Conservation (phyloP, 2,329 filamentous ascomycete genomes). For the Aphanocladium album region DNA sequence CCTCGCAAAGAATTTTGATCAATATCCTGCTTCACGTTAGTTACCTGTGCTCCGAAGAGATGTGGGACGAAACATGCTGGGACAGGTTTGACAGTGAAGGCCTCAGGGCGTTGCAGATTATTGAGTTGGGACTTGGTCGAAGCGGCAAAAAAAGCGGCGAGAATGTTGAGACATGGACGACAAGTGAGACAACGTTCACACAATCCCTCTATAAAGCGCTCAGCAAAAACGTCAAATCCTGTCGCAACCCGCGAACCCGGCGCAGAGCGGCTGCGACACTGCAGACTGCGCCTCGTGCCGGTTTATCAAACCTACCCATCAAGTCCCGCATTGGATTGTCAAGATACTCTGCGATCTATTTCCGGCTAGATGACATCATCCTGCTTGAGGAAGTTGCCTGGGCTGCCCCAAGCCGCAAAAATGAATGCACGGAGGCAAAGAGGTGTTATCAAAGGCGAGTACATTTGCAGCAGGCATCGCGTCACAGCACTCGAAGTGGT, state of each 20-base stretch:
- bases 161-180: background rate
- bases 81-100: background rate
- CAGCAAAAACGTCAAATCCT: background rate
- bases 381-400: background rate
- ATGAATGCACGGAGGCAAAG: background rate
- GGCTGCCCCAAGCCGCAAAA: background rate
- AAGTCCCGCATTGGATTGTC: background rate
- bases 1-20: background rate
- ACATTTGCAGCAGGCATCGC: background rate
- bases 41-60: background rate
- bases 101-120: background rate
- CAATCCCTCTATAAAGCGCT: background rate
- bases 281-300: conserved; percentile 18
- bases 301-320: conserved; percentile 13
- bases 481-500: background rate
- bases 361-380: background rate
- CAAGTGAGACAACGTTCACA: background rate
- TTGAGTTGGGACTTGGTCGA: background rate
- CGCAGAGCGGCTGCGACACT: background rate
- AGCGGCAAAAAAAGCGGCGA: background rate
- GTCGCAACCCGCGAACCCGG: background rate
- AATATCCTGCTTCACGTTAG: background rate
- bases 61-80: background rate
- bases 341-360: background rate
- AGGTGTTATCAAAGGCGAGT: background rate